Percentiles rank a stretch among this genome's conserved stretches.
These are phyloP conservation scores for Lanzia echinophila DNA, from an alignment of 2,329 filamentous ascomycete species.

Conservation along the genomic window DNA sequence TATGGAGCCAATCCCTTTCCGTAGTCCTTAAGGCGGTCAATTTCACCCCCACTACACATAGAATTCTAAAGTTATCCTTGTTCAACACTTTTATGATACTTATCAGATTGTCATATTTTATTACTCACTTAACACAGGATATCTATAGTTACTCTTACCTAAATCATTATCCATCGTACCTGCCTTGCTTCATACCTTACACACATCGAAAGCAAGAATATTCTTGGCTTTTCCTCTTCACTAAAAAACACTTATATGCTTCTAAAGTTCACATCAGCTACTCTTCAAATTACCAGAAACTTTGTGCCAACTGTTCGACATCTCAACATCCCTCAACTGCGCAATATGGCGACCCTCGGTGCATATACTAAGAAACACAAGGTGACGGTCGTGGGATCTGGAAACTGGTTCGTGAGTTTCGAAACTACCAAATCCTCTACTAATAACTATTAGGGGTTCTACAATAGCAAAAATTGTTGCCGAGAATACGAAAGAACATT, in stretches of 20 bases:
- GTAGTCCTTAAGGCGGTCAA: too few species aligned
- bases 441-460: constrained; percentile 62
- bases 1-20: too few species aligned
- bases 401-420: constrained; percentile 68
- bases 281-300: constrained; percentile 17
- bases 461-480: constrained; percentile 96
- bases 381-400: constrained; percentile 89
- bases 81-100: too few species aligned
- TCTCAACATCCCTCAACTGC: constrained; percentile 15
- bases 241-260: constrained; percentile 16
- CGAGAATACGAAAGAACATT: constrained; percentile 76
- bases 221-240: too few species aligned
- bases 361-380: constrained; percentile 70
- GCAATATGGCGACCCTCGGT: constrained; percentile 34
- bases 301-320: constrained; percentile 18
- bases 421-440: neutral
- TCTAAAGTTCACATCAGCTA: constrained; percentile 13
- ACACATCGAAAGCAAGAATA: too few species aligned
- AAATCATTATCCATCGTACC: too few species aligned
- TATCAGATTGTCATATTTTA: too few species aligned
- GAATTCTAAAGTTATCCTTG: too few species aligned
- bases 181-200: too few species aligned
- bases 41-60: too few species aligned
- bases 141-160: too few species aligned
- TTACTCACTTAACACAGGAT: too few species aligned